Base-by-base conservation (phyloP, 169 alveolate species). In the Eimeria zaria region DNA sequence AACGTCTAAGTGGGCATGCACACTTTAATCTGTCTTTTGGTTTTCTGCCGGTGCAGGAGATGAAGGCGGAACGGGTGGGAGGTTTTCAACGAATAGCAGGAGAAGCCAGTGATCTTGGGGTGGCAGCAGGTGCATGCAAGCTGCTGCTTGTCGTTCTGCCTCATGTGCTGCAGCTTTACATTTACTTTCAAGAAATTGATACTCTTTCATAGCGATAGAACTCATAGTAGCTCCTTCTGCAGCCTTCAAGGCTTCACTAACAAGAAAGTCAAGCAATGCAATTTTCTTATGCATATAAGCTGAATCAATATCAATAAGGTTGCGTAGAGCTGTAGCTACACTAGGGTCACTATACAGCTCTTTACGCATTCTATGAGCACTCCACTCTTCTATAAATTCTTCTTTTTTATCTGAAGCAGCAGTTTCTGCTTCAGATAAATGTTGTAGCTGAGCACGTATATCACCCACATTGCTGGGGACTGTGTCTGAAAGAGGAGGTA, bases 61-160 rank as follows among this genome's bases (percentile, higher is more conserved):
- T 36, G 51, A 22, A 12, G 64, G 16, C 3, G 64, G n/a, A 39
- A 46, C 24, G 1, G 53, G 46, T 46, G 16, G 46, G n/a, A 85
- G 33, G 46, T 33, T 60, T 3, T 85, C 93, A n/a, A 85, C 93
- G 80, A 85, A 85, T 7, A 85, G 93, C 62, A 85, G 62, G 30
- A 85, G 93, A 30, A 85, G 3, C 93, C 93, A 85, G 64, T 60
- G 93, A 46, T 62, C 74, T 46, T 85, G 81, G 4, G 60, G 55
- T 1, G 93, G 93, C 53, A 85, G 41, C 58, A 55, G 33, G 41
- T 36, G 14, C 93, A 85, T 55, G 64, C 93, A 85, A 5, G 69
- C 60, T 62, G 60, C 58, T 22, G 93, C 81, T 60, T 39, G 27
- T 3, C 27, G n/a, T 48, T 58, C 80, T n/a, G 69, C 76, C 2